Conservation (phyloP, 768 basidiomycete species). For the Mrakia blollopis region DNA sequence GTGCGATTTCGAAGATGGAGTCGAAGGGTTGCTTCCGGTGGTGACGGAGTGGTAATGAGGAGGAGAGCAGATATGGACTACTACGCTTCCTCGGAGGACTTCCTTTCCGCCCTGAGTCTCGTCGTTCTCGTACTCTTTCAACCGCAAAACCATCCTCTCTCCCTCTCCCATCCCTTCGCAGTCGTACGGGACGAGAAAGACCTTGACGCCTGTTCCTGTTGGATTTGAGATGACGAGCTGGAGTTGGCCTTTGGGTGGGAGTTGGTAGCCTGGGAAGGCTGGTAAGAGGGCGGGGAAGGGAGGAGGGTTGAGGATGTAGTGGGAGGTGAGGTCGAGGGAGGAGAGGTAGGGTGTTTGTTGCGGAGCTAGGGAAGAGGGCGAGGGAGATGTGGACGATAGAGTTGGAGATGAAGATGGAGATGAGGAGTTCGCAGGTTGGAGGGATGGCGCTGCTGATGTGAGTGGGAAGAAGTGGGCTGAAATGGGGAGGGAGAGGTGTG, state of each 20-base stretch:
- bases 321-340: conserved; percentile 40
- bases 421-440: not conserved
- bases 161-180: conserved; percentile 40
- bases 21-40: not conserved
- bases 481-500: conserved; percentile 35
- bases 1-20: conserved; percentile 19
- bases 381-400: not conserved
- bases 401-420: not conserved
- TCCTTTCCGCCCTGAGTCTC: conserved; percentile 32
- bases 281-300: not conserved
- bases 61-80: conserved; percentile 42
- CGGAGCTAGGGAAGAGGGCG: not conserved
- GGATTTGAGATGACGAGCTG: conserved; percentile 43
- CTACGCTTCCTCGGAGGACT: conserved; percentile 39
- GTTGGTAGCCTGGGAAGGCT: conserved; percentile 40
- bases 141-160: conserved; percentile 40
- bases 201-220: conserved; percentile 40
- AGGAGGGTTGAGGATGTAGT: conserved; percentile 33
- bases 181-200: conserved; percentile 44
- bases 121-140: conserved; percentile 37
- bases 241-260: conserved; percentile 41
- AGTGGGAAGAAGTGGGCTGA: conserved; percentile 35
- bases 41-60: conserved; percentile 13
- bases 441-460: not conserved
- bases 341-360: conserved; percentile 42